Conservation (phyloP, 164 flowering plant genomes). For the Kalanchoe fedtschenkoi region DNA sequence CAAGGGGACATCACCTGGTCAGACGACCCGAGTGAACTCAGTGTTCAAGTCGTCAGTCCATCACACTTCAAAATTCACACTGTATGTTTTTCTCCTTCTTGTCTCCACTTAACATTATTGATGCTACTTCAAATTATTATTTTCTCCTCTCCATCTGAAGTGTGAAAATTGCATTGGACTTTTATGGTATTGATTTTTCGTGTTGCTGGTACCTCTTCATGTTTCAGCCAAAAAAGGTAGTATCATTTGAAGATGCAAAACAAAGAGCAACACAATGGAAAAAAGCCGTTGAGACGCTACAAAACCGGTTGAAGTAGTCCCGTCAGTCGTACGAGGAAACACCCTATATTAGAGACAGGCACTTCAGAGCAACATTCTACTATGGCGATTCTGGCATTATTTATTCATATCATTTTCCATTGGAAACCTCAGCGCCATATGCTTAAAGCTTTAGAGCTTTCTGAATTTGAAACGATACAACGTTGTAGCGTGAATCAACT, state of each 20-base stretch:
- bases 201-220: not conserved
- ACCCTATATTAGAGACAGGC: too few relatives aligned
- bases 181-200: not conserved
- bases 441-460: too few relatives aligned
- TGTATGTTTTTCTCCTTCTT: slow-evolving; percentile 24
- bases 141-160: too few relatives aligned
- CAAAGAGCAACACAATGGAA: slow-evolving; percentile 95
- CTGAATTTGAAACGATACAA: too few relatives aligned
- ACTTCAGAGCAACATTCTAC: too few relatives aligned
- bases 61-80: slow-evolving; percentile 83
- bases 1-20: slow-evolving; percentile 91
- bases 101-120: not conserved
- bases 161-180: too few relatives aligned
- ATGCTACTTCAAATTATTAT: not conserved
- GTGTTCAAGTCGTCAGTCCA: slow-evolving; percentile 63
- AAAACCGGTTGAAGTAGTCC: slow-evolving; percentile 30
- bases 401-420: too few relatives aligned
- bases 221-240: slow-evolving; percentile 84
- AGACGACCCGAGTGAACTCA: slow-evolving; percentile 71
- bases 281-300: slow-evolving; percentile 84
- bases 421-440: too few relatives aligned
- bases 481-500: too few relatives aligned
- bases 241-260: slow-evolving; percentile 82
- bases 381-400: too few relatives aligned
- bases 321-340: not conserved